These are phyloP conservation scores for Mycena rosella DNA, from an alignment of 768 basidiomycete species.

Conservation along the genomic window DNA sequence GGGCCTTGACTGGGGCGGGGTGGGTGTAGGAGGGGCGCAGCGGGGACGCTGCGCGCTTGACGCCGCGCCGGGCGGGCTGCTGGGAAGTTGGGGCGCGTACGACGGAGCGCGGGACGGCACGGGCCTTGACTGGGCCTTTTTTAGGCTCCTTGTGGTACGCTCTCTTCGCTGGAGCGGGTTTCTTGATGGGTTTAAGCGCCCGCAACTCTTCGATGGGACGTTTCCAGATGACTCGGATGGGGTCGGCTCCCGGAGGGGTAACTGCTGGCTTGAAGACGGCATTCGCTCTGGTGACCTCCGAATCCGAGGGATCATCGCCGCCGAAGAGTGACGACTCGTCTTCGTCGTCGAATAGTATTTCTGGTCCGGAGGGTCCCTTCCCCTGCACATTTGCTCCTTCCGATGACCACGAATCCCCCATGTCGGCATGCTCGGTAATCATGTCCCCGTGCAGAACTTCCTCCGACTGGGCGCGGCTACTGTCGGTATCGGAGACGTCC, in stretches of 20 bases:
- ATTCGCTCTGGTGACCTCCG: too few species aligned
- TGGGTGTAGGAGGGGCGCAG: too few species aligned
- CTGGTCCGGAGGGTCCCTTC: not conserved
- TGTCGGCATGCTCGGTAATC: too few species aligned
- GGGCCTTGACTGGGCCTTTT: not conserved
- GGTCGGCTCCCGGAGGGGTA: not conserved
- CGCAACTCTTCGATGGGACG: conserved; percentile 1
- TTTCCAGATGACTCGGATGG: not conserved
- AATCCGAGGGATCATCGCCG: too few species aligned
- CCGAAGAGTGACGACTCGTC: not conserved
- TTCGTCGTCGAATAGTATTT: not conserved
- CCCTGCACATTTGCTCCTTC: not conserved
- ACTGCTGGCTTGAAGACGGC: not conserved
- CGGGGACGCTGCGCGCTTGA: not conserved
- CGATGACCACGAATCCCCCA: too few species aligned
- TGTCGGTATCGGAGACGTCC: not conserved
- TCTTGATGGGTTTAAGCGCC: not conserved
- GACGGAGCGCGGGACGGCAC: not conserved
- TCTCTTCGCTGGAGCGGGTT: not conserved
- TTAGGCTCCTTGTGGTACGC: not conserved
- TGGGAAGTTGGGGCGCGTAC: not conserved
- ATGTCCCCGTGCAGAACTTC: not conserved
- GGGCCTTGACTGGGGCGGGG: not conserved
- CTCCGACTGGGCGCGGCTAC: not conserved
- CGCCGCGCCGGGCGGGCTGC: not conserved